Base-by-base conservation (phyloP, 2,329 filamentous ascomycete species). In the Endoconidiophora polonica region DNA sequence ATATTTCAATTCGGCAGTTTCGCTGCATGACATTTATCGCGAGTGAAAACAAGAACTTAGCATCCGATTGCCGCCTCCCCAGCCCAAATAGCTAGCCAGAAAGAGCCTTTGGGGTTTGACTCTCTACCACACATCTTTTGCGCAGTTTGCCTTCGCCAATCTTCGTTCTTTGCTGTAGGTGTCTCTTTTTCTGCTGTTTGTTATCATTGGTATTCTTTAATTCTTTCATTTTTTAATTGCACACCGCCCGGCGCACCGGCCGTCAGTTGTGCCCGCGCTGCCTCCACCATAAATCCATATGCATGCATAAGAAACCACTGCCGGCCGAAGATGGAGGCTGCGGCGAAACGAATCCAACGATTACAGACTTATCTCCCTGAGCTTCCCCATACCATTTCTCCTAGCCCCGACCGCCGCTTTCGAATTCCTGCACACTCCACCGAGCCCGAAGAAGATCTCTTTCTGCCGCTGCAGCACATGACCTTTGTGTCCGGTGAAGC, bases 311-410 rank as follows among this genome's bases (percentile, higher is more conserved):
- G 29, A 33, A 33, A 33, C 44, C 40, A 49, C 39, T 29, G 47
- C 39, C 43, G 44, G 39, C 37, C 47, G 48, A 54, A 50, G 40
- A 77, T 77, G 73, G 73, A 76, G 68, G 71, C 67, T 68, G 71
- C 71, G 67, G 70, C 68, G 62, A 73, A 74, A 65, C 70, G 66
- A 65, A 68, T 74, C 63, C 63, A 73, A 62, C 66, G 63, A 62
- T 64, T 75, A 61, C 66, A 73, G 65, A 65, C 65, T 59, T 66
- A 72, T 55, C 62, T 76, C 55, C 73, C 73, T 55, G 64, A 67
- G 52, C 66, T 66, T 59, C 69, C 72, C 55, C 70, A 77, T 59
- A 70, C 73, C 55, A 66, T 78, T 36, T 70, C 72, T 37, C 62
- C 70, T 55, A 68, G 65, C 36, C 59, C 69, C 46, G 67, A 70